Evolutionary conservation across 2,329 filamentous ascomycete genomes (phyloP), one percentile per base, ranked within the genome.

Genomic region (Sclerotinia nivalis): DNA sequence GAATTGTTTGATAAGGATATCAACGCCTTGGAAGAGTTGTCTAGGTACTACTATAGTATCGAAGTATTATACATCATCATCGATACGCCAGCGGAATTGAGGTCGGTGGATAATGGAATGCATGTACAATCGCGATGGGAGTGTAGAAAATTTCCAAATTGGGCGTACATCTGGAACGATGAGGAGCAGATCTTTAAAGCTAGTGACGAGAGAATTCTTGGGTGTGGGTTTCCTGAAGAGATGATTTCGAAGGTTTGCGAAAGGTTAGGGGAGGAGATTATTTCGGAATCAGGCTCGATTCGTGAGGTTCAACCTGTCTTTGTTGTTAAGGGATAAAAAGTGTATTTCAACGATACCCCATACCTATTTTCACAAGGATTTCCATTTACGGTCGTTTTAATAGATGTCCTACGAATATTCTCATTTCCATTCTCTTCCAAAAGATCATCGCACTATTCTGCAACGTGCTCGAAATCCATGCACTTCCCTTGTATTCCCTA

Each of bases 331-430:
- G 13, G 7, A 15, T 50, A 3, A 25, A 10, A 8, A 18, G 25
- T 18, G 15, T 37, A 62, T 6, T 18, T 20, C 2, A 62, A 13
- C 2, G 31, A 25, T 49, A n/a, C 2, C 22, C 15, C 6, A n/a
- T 25, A 37, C 7, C 2, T n/a, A 37, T 31, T 12, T 1, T 22
- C 40, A 34, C 37, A 31, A 4, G 34, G n/a, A 56, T 7, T 37
- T 2, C 5, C 2, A 37, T n/a, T 1, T 28, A 37, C 37, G 3
- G 10, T 3, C 2, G 1, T 9, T n/a, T 13, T 0, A 56, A n/a
- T 2, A 37, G 8, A 20, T 13, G 6, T n/a, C 2, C 20, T 13
- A n/a, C 2, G 1, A 22, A 18, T 22, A 7, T 4, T 20, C 15
- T n/a, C 20, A 34, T 20, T 56, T 37, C 13, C 9, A 9, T 5